Conservation (phyloP, 2,329 filamentous ascomycete species). For the Aspergillus phoenicis region DNA sequence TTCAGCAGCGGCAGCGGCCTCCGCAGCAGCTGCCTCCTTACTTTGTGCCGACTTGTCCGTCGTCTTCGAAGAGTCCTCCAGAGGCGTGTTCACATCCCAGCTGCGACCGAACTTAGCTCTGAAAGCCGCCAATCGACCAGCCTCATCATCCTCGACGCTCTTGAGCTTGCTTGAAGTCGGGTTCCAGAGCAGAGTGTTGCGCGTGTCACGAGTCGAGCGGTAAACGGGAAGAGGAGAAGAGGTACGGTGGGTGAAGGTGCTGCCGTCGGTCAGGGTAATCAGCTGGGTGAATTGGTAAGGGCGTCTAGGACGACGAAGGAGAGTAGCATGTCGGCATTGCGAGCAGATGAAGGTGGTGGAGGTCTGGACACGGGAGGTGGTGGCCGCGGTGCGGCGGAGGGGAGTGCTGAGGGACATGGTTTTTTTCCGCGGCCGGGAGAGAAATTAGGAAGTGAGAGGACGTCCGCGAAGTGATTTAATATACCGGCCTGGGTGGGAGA, state of each 20-base stretch:
- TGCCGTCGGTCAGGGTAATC: slow-evolving; percentile 87
- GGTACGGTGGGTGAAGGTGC: slow-evolving; percentile 64
- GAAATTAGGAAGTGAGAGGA: neutral
- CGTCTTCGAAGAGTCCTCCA: slow-evolving; percentile 32
- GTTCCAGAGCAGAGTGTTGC: slow-evolving; percentile 91
- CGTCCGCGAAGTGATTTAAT: neutral
- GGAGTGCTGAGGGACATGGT: slow-evolving; percentile 40
- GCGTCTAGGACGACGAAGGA: slow-evolving; percentile 82
- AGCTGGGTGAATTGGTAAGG: slow-evolving; percentile 98
- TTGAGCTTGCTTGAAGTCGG: slow-evolving; percentile 76
- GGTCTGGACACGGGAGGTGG: slow-evolving; percentile 24
- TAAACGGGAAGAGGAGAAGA: slow-evolving; percentile 59
- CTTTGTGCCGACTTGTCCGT: slow-evolving; percentile 18
- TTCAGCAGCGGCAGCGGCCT: slow-evolving; percentile 45
- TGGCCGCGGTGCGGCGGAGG: slow-evolving; percentile 39
- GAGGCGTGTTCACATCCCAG: slow-evolving; percentile 66
- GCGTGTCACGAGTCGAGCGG: slow-evolving; percentile 74
- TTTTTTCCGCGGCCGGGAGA: neutral
- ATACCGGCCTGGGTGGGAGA: slow-evolving; percentile 12
- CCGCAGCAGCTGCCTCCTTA: slow-evolving; percentile 36
- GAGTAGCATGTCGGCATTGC: slow-evolving; percentile 78
- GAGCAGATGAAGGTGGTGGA: slow-evolving; percentile 50
- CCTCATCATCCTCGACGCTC: slow-evolving; percentile 94
- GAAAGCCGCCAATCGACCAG: slow-evolving; percentile 84
- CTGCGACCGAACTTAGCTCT: slow-evolving; percentile 78